A percentile compares a stretch with the other conserved stretches of the same genome.
Evolutionary conservation across 768 basidiomycete species (phyloP).

Genomic region (Mycena filopes): DNA sequence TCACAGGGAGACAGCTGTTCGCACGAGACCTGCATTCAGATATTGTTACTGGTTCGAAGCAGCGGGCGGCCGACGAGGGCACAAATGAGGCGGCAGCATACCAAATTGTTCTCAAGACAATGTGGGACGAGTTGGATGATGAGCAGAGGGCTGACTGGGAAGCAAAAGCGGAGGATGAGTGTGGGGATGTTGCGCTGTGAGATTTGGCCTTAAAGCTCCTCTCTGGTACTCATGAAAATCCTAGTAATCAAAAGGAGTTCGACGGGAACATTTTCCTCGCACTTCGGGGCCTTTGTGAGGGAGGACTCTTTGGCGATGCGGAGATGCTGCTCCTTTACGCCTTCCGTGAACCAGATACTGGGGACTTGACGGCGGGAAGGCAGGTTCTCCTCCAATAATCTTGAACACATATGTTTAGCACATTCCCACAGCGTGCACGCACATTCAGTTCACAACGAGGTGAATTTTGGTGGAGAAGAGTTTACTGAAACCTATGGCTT

Average conservation of each 20-base stretch:
- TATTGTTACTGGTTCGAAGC: not conserved
- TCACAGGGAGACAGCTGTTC: constrained; percentile 4
- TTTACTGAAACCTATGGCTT: not conserved
- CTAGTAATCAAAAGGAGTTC: too few relatives aligned
- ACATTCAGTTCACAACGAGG: constrained; percentile 12
- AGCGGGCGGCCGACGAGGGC: not conserved
- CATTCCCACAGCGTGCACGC: constrained; percentile 17
- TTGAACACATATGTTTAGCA: too few relatives aligned
- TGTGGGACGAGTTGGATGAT: not conserved
- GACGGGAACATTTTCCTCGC: too few relatives aligned
- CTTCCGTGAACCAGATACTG: too few relatives aligned
- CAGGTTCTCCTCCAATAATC: too few relatives aligned
- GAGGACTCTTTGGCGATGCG: too few relatives aligned
- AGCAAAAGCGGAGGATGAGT: not conserved
- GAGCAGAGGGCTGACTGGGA: constrained; percentile 5
- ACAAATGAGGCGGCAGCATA: constrained; percentile 7
- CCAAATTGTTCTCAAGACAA: constrained; percentile 5
- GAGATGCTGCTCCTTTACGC: too few relatives aligned
- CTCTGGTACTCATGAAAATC: too few relatives aligned
- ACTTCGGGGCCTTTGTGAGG: too few relatives aligned
- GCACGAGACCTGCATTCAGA: constrained; percentile 1
- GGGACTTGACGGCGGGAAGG: too few relatives aligned
- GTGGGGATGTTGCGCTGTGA: constrained; percentile 1
- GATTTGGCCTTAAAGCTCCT: too few relatives aligned
- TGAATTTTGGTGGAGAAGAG: constrained; percentile 7